These are phyloP conservation scores for Sphaerulina vaccinii DNA, from an alignment of 2,329 filamentous ascomycete genomes.

Conservation along the genomic window DNA sequence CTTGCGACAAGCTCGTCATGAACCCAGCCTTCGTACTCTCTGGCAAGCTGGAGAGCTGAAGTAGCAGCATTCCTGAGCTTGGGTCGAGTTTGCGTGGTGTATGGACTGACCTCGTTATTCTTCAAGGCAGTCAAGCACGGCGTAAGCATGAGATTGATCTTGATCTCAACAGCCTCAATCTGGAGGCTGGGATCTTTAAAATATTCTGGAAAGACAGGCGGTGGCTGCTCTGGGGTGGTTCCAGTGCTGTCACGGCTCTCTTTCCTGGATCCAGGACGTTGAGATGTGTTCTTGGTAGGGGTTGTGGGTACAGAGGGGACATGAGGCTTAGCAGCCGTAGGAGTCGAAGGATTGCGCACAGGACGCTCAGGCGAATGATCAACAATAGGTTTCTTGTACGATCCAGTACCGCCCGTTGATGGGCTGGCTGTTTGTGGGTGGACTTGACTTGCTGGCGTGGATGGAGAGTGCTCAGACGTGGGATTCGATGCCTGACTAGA, in stretches of 20 bases:
- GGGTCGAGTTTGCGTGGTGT: not conserved
- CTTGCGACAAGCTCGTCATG: not conserved
- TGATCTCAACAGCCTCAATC: not conserved
- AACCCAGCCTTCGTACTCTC: not conserved
- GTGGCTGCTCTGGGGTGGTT: not conserved
- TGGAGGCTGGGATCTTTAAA: not conserved
- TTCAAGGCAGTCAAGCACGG: constrained; percentile 2
- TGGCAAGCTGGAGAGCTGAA: not conserved
- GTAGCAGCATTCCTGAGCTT: not conserved
- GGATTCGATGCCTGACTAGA: too few species aligned
- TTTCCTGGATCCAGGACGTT: not conserved
- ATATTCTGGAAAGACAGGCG: not conserved
- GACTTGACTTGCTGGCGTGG: too few species aligned
- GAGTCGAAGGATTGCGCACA: not conserved
- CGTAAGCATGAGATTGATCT: not conserved
- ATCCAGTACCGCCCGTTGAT: too few species aligned
- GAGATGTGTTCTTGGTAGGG: not conserved
- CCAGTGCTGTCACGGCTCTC: not conserved
- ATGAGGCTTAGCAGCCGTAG: not conserved
- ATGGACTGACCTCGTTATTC: not conserved
- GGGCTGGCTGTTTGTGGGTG: not conserved
- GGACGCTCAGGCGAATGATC: not conserved
- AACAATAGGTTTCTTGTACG: not conserved
- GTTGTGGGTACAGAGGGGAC: not conserved
- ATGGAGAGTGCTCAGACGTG: too few species aligned